Base-by-base conservation (phyloP, 148 eudicot genomes). In the Nepenthes mirabilis region DNA sequence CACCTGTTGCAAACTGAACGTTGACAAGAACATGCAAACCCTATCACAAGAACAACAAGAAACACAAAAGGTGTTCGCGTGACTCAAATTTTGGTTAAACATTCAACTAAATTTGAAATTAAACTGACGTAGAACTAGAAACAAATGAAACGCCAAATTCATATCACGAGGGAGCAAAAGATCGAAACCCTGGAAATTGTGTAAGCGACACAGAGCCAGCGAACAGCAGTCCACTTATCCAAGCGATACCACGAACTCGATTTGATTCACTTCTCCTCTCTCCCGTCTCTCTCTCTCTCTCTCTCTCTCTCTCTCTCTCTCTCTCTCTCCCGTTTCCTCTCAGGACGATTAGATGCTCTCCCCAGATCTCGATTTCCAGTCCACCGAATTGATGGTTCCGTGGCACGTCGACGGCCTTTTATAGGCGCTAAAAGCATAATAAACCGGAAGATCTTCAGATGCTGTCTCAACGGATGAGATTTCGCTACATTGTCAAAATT, bases 401-500 rank as follows among this genome's bases (percentile, higher is more conserved):
- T 0, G 32, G 13, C 50, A 23, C 54, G 40, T 47, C 37, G 33
- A 35, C 14, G 40, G 40, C 10, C 33, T 47, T 60, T 47, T 60
- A 60, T 60, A 60, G 63, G 33, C 14, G 32, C 14, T 23, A 5
- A 36, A 5, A 9, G 64, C n/a, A 37, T 34, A 60, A 43, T 40
- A 32, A 52, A 60, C 64, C 54, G 64, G 5, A 2, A 48, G 64
- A 60, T 60, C 53, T 60, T 5, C 43, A 36, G 40, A 14, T 34
- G 14, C 3, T 14, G 34, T 14, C 1, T 9, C 36, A 49, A 60
- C 64, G 64, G 64, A 9, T 47, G 53, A 48, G 14, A 60, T 60
- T 47, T 33, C 52, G 3, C 23, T 23, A 23, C 23, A 23, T 23
- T 23, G 23, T 23, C 23, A 23, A 23, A 23, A 23, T 23, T 23